Conservation (phyloP, 495 filamentous ascomycete species). For the Aspergillus heteromorphus region DNA sequence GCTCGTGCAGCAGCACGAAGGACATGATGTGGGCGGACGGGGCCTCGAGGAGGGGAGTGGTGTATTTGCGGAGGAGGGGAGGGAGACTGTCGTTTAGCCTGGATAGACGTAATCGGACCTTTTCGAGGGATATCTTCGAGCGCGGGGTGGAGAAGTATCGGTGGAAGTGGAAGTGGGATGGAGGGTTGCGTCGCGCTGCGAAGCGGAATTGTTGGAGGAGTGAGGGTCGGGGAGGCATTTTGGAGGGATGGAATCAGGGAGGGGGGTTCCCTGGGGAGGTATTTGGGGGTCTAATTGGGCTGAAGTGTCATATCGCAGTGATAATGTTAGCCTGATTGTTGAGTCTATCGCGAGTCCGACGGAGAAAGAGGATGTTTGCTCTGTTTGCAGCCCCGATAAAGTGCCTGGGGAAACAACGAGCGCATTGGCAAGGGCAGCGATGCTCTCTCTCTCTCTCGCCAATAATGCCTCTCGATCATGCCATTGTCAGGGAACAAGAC, state of each 20-base stretch:
- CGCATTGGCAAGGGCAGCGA: neutral
- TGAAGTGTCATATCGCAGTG: neutral
- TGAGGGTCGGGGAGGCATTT: conserved; percentile 7
- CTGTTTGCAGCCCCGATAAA: conserved; percentile 11
- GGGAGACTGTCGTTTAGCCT: conserved; percentile 57
- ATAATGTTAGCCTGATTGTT: too few species aligned
- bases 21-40: conserved; percentile 78
- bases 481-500: neutral
- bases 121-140: conserved; percentile 30
- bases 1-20: conserved; percentile 86
- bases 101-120: conserved; percentile 43
- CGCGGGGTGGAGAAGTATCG: conserved; percentile 18
- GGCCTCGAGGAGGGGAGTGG: conserved; percentile 61
- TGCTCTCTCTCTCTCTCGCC: neutral
- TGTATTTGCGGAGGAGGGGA: conserved; percentile 58
- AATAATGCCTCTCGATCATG: neutral
- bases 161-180: too few species aligned
- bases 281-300: neutral
- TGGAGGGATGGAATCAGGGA: too few species aligned
- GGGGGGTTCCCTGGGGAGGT: too few species aligned
- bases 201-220: conserved; percentile 17
- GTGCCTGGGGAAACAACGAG: neutral
- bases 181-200: conserved; percentile 1
- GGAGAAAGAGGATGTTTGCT: conserved; percentile 13
- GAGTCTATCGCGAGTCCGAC: neutral